phyloP scores from a whole-genome alignment of 371 early-diverging fungal species.

The Mortierella polycephala region DNA sequence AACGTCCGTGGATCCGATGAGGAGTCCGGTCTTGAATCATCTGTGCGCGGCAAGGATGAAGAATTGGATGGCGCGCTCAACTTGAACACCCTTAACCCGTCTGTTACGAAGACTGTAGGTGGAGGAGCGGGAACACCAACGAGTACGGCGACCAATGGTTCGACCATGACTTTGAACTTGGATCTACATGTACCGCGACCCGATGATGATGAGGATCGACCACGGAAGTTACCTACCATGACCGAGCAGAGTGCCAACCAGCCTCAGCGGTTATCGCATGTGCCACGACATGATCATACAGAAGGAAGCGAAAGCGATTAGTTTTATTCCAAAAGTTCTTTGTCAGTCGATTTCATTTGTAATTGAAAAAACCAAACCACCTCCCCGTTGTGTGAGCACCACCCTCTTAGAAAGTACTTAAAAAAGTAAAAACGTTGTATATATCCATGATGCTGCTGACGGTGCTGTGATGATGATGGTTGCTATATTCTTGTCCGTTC shows the following conservation, averaged over 20 bases:
- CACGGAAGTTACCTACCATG: constrained; percentile 32
- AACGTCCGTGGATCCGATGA: constrained; percentile 15
- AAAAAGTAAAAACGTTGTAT: neutral
- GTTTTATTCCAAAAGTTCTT: neutral
- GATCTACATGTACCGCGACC: constrained; percentile 33
- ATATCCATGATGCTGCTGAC: too few species aligned
- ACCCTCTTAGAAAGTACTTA: neutral
- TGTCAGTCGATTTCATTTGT: neutral
- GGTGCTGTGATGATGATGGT: too few species aligned
- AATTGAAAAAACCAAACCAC: neutral
- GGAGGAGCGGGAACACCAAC: constrained; percentile 2
- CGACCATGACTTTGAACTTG: constrained; percentile 33
- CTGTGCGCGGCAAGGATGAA: constrained; percentile 7
- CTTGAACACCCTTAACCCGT: neutral
- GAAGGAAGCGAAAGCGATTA: constrained; percentile 23
- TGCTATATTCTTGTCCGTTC: too few species aligned
- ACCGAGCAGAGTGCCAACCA: constrained; percentile 20
- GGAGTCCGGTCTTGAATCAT: constrained; percentile 23
- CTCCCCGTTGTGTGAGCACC: neutral
- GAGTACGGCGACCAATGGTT: constrained; percentile 16
- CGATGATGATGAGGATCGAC: constrained; percentile 34
- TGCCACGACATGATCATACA: constrained; percentile 10
- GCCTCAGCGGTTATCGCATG: constrained; percentile 7
- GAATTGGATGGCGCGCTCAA: constrained; percentile 5
- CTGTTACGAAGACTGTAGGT: neutral